phyloP scores from a whole-genome alignment of 1,284 basidiomycete genomes.

The Cutaneotrichosporon cavernicola region DNA sequence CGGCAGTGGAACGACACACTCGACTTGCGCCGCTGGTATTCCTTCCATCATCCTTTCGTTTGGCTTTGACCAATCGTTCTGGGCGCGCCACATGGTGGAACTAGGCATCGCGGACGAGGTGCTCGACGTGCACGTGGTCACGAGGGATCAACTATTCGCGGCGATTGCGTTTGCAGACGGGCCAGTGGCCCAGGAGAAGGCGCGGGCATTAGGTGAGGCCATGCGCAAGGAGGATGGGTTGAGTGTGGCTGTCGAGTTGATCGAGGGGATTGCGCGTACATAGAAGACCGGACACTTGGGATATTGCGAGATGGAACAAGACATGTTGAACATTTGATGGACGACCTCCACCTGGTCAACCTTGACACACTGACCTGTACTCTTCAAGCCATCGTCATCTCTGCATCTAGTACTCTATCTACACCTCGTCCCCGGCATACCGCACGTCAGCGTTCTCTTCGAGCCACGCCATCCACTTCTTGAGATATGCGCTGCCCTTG shows the following conservation, averaged over 20 bases:
- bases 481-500: conserved; percentile 77
- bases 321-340: no score
- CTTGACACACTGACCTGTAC: no score
- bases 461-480: conserved; percentile 85
- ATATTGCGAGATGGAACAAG: no score
- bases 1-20: conserved; percentile 5
- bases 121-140: not conserved
- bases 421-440: conserved; percentile 61
- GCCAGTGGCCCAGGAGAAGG: not conserved
- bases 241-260: not conserved
- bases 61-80: conserved; percentile 2
- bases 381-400: not conserved
- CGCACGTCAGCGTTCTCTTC: conserved; percentile 85
- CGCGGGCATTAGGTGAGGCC: not conserved
- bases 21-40: not conserved
- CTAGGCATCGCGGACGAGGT: not conserved
- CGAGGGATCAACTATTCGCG: not conserved
- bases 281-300: no score
- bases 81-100: not conserved
- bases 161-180: conserved; percentile 6
- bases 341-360: no score
- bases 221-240: conserved; percentile 1
- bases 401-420: not conserved
- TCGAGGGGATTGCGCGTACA: not conserved
- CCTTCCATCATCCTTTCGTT: not conserved